Evolutionary conservation across 306 rosid genomes (phyloP), one percentile per base, ranked within the genome.

Genomic region (Trichosanthes cucumerina): DNA sequence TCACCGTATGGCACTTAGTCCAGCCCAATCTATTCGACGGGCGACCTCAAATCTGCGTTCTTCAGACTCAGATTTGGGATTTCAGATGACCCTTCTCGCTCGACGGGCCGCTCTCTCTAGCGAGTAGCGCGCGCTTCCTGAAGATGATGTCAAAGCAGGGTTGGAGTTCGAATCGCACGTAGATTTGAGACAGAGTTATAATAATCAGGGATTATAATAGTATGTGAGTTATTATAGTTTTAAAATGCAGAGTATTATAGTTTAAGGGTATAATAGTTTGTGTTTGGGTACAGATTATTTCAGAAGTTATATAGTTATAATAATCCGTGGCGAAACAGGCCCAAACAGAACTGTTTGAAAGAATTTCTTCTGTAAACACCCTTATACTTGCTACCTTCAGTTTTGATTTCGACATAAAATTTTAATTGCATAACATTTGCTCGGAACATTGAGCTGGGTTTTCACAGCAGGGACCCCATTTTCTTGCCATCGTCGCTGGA

Each of bases 291-390:
- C n/a, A n/a, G n/a, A n/a, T n/a, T n/a, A n/a, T n/a, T n/a, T n/a
- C n/a, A n/a, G n/a, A n/a, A n/a, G n/a, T n/a, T n/a, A n/a, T n/a
- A n/a, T n/a, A n/a, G n/a, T n/a, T n/a, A n/a, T n/a, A n/a, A n/a
- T n/a, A n/a, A n/a, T n/a, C n/a, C n/a, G n/a, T n/a, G n/a, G n/a
- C n/a, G n/a, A n/a, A n/a, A n/a, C n/a, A n/a, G n/a, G n/a, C n/a
- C n/a, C 11, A 60, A 77, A 31, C 80, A 82, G 7, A 84, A 28
- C 33, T 28, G 33, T 88, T n/a, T n/a, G n/a, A n/a, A n/a, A 31
- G 84, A 0, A 68, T 79, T 56, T 21, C 28, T 49, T 6, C 19
- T 49, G 5, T 49, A 7, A 6, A 7, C 9, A 6, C 44, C 11
- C 76, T 84, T 83, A 50, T 12, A 15, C 19, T 23, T 13, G 36